A percentile compares a stretch with the other conserved stretches of the same genome.
These are phyloP conservation scores for Penicillium corylophilum DNA, from an alignment of 2,329 filamentous ascomycete species.

Conservation along the genomic window DNA sequence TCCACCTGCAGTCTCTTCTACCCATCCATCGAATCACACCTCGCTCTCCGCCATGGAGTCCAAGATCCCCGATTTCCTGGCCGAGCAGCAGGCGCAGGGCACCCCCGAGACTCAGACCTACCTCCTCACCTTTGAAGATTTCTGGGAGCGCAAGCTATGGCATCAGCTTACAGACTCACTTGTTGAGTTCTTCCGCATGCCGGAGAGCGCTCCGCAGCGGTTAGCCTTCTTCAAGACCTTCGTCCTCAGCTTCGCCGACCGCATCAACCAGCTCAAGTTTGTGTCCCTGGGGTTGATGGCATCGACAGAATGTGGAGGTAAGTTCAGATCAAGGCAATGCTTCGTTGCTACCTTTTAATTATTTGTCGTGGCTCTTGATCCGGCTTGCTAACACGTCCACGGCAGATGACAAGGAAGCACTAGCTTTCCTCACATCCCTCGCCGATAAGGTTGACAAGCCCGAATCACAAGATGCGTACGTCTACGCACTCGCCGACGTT, in stretches of 20 bases:
- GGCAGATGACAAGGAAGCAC: slow-evolving; percentile 81
- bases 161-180: slow-evolving; percentile 93
- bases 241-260: slow-evolving; percentile 93
- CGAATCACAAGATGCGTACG: slow-evolving; percentile 90
- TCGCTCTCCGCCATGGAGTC: slow-evolving; percentile 64
- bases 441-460: slow-evolving; percentile 87
- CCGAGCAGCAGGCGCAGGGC: slow-evolving; percentile 82
- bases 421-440: slow-evolving; percentile 79
- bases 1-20: background rate
- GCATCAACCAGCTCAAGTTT: slow-evolving; percentile 98
- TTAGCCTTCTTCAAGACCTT: slow-evolving; percentile 92
- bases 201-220: slow-evolving; percentile 78
- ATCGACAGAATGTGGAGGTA: slow-evolving; percentile 68
- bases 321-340: slow-evolving; percentile 1
- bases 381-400: slow-evolving; percentile 10
- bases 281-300: slow-evolving; percentile 87
- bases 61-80: slow-evolving; percentile 87
- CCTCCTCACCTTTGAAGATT: slow-evolving; percentile 90
- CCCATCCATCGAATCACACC: background rate
- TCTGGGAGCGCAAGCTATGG: slow-evolving; percentile 98
- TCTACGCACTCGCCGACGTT: slow-evolving; percentile 88
- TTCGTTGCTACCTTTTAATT: background rate
- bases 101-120: slow-evolving; percentile 83
- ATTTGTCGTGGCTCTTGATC: background rate
- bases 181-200: slow-evolving; percentile 80